Percentiles rank a stretch among this genome's conserved stretches.
Evolutionary conservation across 2,329 filamentous ascomycete species (phyloP).

Genomic region (Clonostachys rosea): DNA sequence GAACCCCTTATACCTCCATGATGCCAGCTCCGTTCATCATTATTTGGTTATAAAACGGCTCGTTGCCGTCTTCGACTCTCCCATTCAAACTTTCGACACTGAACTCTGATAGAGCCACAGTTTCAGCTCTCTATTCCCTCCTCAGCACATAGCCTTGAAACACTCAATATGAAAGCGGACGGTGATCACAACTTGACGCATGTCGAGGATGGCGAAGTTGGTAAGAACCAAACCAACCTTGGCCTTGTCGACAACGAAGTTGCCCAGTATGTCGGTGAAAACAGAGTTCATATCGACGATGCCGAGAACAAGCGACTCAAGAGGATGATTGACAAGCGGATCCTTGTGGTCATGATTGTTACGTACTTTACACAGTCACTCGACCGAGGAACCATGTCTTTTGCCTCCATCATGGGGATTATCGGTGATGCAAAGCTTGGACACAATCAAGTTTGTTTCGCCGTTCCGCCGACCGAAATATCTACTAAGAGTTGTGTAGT

Average conservation of each 20-base stretch:
- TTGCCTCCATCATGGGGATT: conserved; percentile 61
- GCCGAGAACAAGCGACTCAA: conserved; percentile 59
- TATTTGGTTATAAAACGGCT: no score
- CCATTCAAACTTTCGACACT: no score
- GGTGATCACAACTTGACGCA: no score
- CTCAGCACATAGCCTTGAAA: no score
- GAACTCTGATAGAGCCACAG: no score
- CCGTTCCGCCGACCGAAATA: no score
- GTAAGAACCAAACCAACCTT: neutral
- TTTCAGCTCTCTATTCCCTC: no score
- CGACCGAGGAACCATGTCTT: conserved; percentile 64
- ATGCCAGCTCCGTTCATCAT: no score
- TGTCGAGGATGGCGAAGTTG: no score
- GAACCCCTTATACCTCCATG: no score
- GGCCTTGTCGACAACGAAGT: neutral
- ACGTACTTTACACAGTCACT: conserved; percentile 71
- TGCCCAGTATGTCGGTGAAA: neutral
- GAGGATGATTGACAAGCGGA: conserved; percentile 60
- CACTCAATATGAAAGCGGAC: no score
- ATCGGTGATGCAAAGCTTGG: conserved; percentile 40
- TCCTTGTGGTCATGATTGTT: conserved; percentile 66
- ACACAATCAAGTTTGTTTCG: conserved; percentile 17
- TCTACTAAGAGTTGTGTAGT: conserved; percentile 32
- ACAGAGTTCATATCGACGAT: conserved; percentile 44
- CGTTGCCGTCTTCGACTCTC: no score